Evolutionary conservation across 805 yeast genomes (phyloP).

Genomic region (Barnettozyma salicaria): DNA sequence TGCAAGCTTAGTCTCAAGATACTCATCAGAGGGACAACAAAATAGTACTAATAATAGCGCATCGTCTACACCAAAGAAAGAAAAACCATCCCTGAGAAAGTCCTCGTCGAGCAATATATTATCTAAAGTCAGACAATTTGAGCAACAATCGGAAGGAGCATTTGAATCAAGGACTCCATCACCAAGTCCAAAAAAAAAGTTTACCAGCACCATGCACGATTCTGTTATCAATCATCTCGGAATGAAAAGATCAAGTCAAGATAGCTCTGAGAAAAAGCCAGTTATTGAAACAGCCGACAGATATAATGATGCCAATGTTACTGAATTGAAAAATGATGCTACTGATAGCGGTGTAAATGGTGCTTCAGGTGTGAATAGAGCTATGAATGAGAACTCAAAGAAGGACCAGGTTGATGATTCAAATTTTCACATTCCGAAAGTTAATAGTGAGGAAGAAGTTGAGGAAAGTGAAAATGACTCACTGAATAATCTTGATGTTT

Average conservation of each 20-base stretch:
- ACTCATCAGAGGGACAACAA: conserved; percentile 13
- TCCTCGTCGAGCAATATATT: conserved; percentile 27
- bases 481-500: conserved; percentile 3
- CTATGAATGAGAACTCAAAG: background rate
- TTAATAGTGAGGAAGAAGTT: background rate
- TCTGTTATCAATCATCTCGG: conserved; percentile 20
- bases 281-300: background rate
- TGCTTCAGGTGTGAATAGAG: background rate
- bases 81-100: conserved; percentile 18
- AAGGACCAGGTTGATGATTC: background rate
- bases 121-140: conserved; percentile 29
- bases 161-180: conserved; percentile 15
- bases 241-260: conserved; percentile 16
- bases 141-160: conserved; percentile 16
- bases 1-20: conserved; percentile 14
- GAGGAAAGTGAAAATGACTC: conserved; percentile 2
- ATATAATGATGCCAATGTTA: background rate
- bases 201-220: conserved; percentile 20
- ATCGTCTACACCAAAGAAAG: background rate
- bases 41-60: background rate
- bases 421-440: background rate
- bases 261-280: background rate
- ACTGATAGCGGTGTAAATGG: background rate
- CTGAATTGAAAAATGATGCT: background rate
- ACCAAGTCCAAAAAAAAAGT: conserved; percentile 5